These are phyloP conservation scores for Nemania sp. DNA, from an alignment of 2,329 filamentous ascomycete species.

Conservation along the genomic window DNA sequence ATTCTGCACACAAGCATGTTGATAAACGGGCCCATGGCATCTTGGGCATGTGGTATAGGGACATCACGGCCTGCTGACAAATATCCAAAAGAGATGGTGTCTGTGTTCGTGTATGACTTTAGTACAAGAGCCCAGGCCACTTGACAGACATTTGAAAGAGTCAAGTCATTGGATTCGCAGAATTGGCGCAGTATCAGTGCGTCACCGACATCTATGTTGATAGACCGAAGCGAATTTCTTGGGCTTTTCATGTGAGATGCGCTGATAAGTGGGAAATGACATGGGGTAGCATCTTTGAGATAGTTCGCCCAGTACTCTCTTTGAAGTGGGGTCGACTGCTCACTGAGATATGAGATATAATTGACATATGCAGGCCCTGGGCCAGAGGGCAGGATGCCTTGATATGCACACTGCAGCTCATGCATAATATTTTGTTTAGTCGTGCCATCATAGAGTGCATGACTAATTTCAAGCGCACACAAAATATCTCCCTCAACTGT, in stretches of 20 bases:
- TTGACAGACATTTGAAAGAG: slow-evolving; percentile 4
- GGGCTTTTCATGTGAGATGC: neutral
- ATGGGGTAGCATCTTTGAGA: slow-evolving; percentile 1
- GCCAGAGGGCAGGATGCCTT: neutral
- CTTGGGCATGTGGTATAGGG: neutral
- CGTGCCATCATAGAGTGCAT: slow-evolving; percentile 2
- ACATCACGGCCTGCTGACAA: slow-evolving; percentile 1
- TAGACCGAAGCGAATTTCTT: neutral
- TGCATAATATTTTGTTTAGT: neutral
- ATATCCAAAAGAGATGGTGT: slow-evolving; percentile 16
- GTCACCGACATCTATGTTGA: neutral
- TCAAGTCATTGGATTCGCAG: slow-evolving; percentile 3
- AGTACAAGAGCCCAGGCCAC: slow-evolving; percentile 12
- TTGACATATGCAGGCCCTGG: neutral
- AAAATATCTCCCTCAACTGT: no score
- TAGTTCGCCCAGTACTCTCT: slow-evolving; percentile 8
- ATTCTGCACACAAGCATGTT: slow-evolving; percentile 7
- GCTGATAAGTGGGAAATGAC: slow-evolving; percentile 4
- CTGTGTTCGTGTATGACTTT: slow-evolving; percentile 1
- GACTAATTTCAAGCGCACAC: no score
- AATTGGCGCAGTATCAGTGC: neutral
- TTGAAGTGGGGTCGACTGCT: neutral
- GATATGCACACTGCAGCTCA: neutral
- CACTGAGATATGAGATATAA: slow-evolving; percentile 2
- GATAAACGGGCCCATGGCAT: slow-evolving; percentile 2